Conservation (phyloP, 148 eudicot genomes). For the Tetragonia tetragonoides region DNA sequence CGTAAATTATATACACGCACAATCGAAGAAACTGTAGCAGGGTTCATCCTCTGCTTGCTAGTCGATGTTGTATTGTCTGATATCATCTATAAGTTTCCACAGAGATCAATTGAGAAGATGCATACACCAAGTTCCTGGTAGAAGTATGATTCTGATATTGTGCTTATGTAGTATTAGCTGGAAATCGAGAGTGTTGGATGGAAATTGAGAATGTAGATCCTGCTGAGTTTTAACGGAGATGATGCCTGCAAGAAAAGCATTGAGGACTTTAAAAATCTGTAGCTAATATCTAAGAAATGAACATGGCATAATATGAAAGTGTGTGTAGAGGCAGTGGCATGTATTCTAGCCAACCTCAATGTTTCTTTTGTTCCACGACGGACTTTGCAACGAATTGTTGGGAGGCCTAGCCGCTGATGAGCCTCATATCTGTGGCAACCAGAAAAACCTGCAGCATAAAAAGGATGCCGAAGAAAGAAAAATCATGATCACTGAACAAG, state of each 20-base stretch:
- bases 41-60: no score
- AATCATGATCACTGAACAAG: not conserved
- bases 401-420: constrained; percentile 93
- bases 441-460: constrained; percentile 62
- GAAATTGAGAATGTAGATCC: not conserved
- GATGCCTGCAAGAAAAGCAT: constrained; percentile 61
- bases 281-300: not conserved
- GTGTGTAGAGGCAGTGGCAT: not conserved
- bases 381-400: constrained; percentile 89
- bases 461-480: not conserved
- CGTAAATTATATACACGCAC: no score
- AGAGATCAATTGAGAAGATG: no score
- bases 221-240: constrained; percentile 48
- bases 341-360: constrained; percentile 52
- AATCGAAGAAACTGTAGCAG: no score
- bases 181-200: not conserved
- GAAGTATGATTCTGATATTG: not conserved
- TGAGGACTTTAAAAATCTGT: not conserved
- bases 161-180: not conserved
- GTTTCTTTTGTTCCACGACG: constrained; percentile 94
- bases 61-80: no score
- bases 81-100: no score
- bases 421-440: constrained; percentile 99
- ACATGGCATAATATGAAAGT: not conserved
- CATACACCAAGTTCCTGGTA: no score